A percentile compares a stretch with the other conserved stretches of the same genome.
phyloP scores from a whole-genome alignment of 441 rosid species.

The Erodium texanum region DNA sequence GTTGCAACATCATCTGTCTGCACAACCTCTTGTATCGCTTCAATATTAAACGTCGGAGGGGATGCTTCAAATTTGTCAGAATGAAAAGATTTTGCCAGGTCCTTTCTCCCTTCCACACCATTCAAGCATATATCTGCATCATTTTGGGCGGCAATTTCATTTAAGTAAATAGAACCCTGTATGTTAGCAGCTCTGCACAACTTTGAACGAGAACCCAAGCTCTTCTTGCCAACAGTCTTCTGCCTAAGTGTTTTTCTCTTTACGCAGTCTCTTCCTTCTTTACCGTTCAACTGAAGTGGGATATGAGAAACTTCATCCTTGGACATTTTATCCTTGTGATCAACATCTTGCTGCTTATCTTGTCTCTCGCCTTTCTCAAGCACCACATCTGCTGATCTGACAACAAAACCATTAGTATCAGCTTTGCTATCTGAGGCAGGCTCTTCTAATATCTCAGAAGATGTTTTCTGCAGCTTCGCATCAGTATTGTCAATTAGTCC shows the following conservation, averaged over 20 bases:
- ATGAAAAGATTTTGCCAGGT: conserved; percentile 15
- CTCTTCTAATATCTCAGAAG: conserved; percentile 17
- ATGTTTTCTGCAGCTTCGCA: conserved; percentile 27
- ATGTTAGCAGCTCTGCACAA: conserved; percentile 26
- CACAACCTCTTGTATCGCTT: conserved; percentile 19
- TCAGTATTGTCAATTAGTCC: conserved; percentile 17
- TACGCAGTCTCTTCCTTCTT: conserved; percentile 25
- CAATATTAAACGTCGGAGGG: conserved; percentile 22
- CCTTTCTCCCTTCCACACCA: conserved; percentile 20
- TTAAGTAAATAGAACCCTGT: conserved; percentile 52
- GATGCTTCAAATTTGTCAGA: conserved; percentile 25
- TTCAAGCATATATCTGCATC: conserved; percentile 20
- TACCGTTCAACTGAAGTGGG: conserved; percentile 19
- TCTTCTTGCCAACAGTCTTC: conserved; percentile 44
- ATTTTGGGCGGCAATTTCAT: conserved; percentile 18
- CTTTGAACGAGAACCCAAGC: conserved; percentile 46
- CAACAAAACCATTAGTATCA: conserved; percentile 13
- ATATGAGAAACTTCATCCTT: conserved; percentile 21
- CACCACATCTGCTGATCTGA: conserved; percentile 11
- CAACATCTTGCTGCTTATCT: conserved; percentile 21
- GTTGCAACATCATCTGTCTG: not conserved
- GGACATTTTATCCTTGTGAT: conserved; percentile 17
- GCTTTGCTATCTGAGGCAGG: conserved; percentile 12
- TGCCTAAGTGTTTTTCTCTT: conserved; percentile 29
- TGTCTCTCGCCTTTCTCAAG: conserved; percentile 19